These are phyloP conservation scores for Celoporthe dispersa DNA, from an alignment of 2,329 filamentous ascomycete genomes.

Conservation along the genomic window DNA sequence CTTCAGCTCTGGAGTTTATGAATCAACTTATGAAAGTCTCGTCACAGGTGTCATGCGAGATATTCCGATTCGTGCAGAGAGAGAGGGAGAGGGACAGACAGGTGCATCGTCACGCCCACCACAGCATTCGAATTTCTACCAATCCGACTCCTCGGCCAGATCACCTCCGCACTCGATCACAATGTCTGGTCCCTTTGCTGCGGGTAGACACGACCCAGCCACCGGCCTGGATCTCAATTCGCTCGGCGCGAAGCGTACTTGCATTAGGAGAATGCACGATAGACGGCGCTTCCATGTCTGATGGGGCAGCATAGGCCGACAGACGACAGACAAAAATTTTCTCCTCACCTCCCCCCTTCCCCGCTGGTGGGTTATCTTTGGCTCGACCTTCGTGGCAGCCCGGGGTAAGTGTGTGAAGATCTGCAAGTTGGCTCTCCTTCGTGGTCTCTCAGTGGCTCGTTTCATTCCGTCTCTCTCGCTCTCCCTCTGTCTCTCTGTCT, in stretches of 20 bases:
- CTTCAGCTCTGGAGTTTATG: not conserved
- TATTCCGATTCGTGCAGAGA: constrained; percentile 1
- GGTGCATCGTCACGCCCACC: not conserved
- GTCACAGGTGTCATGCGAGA: not conserved
- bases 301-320: not conserved
- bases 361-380: not conserved
- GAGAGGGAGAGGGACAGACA: not conserved
- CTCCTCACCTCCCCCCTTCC: not conserved
- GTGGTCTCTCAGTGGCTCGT: not conserved
- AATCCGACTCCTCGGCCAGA: not conserved
- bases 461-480: not conserved
- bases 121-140: not conserved
- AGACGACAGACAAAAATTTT: not conserved
- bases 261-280: constrained; percentile 26
- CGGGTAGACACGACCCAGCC: constrained; percentile 22
- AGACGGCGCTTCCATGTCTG: constrained; percentile 6
- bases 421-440: constrained; percentile 7
- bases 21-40: not conserved
- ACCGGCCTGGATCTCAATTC: constrained; percentile 23
- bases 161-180: not conserved
- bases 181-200: constrained; percentile 12
- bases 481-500: not conserved
- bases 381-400: not conserved
- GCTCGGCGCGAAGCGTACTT: constrained; percentile 20
- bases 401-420: constrained; percentile 7